Evolutionary conservation across 2,329 filamentous ascomycete genomes (phyloP).

Genomic region (Thielaviopsis euricoi): DNA sequence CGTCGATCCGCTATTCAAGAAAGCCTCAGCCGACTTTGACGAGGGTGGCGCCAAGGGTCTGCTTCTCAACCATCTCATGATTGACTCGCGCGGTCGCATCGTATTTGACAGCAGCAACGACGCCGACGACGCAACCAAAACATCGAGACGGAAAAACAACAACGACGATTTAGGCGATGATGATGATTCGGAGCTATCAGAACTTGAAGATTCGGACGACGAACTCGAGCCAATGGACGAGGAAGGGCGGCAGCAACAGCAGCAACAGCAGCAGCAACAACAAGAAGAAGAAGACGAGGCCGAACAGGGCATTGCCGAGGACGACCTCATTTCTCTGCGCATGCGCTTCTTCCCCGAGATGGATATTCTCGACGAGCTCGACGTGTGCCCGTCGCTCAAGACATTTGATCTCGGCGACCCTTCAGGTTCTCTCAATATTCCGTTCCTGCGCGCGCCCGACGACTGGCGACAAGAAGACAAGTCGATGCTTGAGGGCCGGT

Average conservation of each 20-base stretch:
- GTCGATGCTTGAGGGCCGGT: constrained; percentile 45
- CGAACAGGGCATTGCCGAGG: constrained; percentile 36
- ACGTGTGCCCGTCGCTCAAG: constrained; percentile 89
- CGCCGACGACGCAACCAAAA: constrained; percentile 31
- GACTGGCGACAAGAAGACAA: constrained; percentile 56
- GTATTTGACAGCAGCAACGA: constrained; percentile 98
- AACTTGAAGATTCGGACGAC: constrained; percentile 17
- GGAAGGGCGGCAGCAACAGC: constrained; percentile 21
- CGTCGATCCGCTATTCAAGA: constrained; percentile 97
- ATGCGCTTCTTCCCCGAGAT: constrained; percentile 77
- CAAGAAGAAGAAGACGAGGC: constrained; percentile 25
- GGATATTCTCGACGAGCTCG: constrained; percentile 59
- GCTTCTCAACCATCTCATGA: constrained; percentile 88
- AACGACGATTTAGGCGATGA: background rate
- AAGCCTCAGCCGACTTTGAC: constrained; percentile 94
- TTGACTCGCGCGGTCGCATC: constrained; percentile 79
- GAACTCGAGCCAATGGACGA: constrained; percentile 21
- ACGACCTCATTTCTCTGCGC: constrained; percentile 62
- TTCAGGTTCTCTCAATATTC: constrained; percentile 71
- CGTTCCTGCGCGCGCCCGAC: constrained; percentile 77
- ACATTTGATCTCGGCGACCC: constrained; percentile 82
- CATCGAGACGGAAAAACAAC: constrained; percentile 17
- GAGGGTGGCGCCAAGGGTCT: constrained; percentile 94
- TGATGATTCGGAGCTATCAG: background rate
- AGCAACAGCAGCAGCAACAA: no score